These are phyloP conservation scores for Coleophoma cylindrospora DNA, from an alignment of 2,329 filamentous ascomycete species.

Conservation along the genomic window DNA sequence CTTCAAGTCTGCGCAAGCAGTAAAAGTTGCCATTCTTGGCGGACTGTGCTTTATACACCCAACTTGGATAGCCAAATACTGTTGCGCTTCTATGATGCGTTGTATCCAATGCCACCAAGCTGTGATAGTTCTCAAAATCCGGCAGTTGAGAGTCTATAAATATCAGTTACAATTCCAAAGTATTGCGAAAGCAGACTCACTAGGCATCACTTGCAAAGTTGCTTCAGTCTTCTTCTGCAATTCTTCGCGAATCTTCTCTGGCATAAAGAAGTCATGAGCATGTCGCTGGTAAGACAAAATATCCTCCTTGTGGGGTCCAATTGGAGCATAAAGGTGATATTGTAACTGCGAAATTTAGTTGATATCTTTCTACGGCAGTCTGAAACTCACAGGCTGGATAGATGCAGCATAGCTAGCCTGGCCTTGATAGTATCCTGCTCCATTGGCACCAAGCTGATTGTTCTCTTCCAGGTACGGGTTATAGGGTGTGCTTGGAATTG, in stretches of 20 bases:
- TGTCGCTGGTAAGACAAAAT: conserved; percentile 80
- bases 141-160: conserved; percentile 62
- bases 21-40: conserved; percentile 87
- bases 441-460: conserved; percentile 44
- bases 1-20: conserved; percentile 80
- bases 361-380: background rate
- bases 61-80: conserved; percentile 83
- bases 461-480: conserved; percentile 79
- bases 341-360: conserved; percentile 52
- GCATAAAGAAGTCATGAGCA: conserved; percentile 87
- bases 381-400: conserved; percentile 49
- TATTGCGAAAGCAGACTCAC: conserved; percentile 34
- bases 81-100: conserved; percentile 71
- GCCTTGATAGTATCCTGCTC: conserved; percentile 62
- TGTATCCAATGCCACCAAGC: conserved; percentile 82
- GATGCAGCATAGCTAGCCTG: conserved; percentile 47
- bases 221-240: conserved; percentile 85
- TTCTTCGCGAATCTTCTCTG: conserved; percentile 81
- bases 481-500: conserved; percentile 45
- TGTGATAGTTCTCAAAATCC: conserved; percentile 83
- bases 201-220: conserved; percentile 77
- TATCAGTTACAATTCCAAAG: conserved; percentile 8
- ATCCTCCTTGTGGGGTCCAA: conserved; percentile 77
- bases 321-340: conserved; percentile 89
- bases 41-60: conserved; percentile 92